Evolutionary conservation across 306 rosid genomes (phyloP).

Genomic region (Lupinus albus): DNA sequence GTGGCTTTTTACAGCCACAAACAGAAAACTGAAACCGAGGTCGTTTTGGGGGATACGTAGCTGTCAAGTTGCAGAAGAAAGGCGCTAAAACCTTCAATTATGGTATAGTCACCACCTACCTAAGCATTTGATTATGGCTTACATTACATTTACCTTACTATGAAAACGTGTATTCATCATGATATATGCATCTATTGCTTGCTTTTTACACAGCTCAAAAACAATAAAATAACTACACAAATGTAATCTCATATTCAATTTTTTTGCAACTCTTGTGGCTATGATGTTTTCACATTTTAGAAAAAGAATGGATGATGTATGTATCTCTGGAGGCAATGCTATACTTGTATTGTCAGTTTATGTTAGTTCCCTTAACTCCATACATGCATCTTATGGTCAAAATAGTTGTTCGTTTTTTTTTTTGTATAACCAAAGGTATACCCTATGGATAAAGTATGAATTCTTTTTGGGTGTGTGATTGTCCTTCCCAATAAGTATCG

Average conservation of each 20-base stretch:
- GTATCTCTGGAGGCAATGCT: background rate
- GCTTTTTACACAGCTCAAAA: conserved; percentile 3
- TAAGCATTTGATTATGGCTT: conserved; percentile 3
- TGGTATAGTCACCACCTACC: background rate
- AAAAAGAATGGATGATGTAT: background rate
- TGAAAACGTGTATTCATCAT: conserved; percentile 2
- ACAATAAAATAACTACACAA: background rate
- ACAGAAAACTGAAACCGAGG: conserved; percentile 68
- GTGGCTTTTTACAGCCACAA: conserved; percentile 79
- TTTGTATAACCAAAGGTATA: too few species aligned
- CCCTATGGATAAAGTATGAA: too few species aligned
- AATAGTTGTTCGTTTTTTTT: too few species aligned
- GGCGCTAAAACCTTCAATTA: conserved; percentile 28
- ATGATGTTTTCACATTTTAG: background rate
- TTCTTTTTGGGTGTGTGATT: too few species aligned
- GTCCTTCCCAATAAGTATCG: too few species aligned
- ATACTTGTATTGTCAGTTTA: background rate
- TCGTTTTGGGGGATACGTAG: conserved; percentile 80
- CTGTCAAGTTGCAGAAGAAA: conserved; percentile 68
- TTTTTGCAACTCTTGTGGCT: background rate
- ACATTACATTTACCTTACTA: background rate
- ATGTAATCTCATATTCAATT: background rate
- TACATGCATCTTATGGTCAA: background rate
- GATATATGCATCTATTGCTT: conserved; percentile 4
- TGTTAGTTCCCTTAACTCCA: background rate